Evolutionary conservation across 768 basidiomycete genomes (phyloP).

Genomic region (Glaciozyma antarctica): DNA sequence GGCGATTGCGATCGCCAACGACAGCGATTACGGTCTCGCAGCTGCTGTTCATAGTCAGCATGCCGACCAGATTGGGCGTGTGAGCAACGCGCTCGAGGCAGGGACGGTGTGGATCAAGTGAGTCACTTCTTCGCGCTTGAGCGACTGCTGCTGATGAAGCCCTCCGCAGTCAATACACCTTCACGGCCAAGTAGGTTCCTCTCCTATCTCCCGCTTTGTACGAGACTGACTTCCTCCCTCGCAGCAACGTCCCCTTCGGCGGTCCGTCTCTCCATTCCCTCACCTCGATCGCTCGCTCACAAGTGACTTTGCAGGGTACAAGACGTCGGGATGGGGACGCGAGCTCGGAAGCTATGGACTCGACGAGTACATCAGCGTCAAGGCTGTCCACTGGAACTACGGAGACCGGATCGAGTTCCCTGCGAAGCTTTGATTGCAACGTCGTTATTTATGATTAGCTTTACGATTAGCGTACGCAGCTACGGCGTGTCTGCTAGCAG

Average conservation of each 20-base stretch:
- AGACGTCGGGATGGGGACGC: conserved; percentile 76
- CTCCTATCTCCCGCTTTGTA: background rate
- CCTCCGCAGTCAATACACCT: conserved; percentile 4
- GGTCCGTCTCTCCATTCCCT: background rate
- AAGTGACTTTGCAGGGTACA: conserved; percentile 52
- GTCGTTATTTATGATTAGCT: no score
- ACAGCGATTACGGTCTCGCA: conserved; percentile 80
- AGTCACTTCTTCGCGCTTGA: conserved; percentile 33
- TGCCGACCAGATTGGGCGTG: conserved; percentile 62
- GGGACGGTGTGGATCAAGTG: conserved; percentile 69
- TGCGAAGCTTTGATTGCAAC: background rate
- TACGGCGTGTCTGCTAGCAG: no score
- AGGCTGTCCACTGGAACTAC: background rate
- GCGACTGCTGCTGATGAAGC: background rate
- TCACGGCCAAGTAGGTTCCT: background rate
- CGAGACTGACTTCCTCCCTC: background rate
- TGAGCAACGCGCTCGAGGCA: conserved; percentile 58
- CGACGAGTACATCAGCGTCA: background rate
- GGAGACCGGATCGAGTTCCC: background rate
- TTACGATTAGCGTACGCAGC: no score
- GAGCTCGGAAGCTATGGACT: conserved; percentile 54
- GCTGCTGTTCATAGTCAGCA: conserved; percentile 76
- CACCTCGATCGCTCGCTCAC: background rate
- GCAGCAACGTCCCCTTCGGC: conserved; percentile 4
- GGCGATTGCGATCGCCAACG: conserved; percentile 72